Base-by-base conservation (phyloP, 73 alveolate genomes). In the Stentor coeruleus region DNA sequence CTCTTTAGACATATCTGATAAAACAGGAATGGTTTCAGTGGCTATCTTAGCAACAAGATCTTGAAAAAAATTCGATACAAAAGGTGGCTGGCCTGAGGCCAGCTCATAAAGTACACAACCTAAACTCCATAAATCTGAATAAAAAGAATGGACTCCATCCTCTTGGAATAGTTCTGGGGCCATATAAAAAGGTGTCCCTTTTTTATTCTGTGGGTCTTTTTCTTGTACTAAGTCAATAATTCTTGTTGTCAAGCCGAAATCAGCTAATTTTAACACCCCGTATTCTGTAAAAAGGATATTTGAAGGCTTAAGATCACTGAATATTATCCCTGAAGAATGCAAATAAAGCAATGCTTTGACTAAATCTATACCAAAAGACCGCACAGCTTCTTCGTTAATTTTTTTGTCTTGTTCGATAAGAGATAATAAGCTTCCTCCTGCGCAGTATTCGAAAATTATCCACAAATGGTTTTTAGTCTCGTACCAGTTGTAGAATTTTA, bases 221-320 rank as follows among this genome's bases (percentile, higher is more conserved):
- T 93, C 92, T 59, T 86, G 75, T 0, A 89, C 74, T 66, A 89
- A 74, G 77, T 93, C 98, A 4, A 85, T 87, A 3, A 93, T 77
- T 38, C 95, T 86, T 66, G 89, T 84, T 2, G 98, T 96, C 30
- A 91, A 90, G 3, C 99, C 99, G 59, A 98, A 97, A 87, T 97
- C 99, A 74, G 98, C 88, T 3, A 98, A 88, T 88, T 98, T 98
- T 6, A 96, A 93, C 59, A 81, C 84, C n/a, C 98, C 98, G 82
- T 92, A 96, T 84, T 98, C 99, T 85, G 91, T 96, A 72, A 97
- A 87, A 14, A 98, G 93, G 38, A 98, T 93, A 82, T 97, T 98
- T 38, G 99, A 93, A 33, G 99, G 99, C 86, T 96, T 97, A 83
- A 98, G 92, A 84, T 98, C 99, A 33, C 99, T 93, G 82, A 93